These are phyloP conservation scores for Citrullus colocynthis DNA, from an alignment of 306 rosid species.

Conservation along the genomic window DNA sequence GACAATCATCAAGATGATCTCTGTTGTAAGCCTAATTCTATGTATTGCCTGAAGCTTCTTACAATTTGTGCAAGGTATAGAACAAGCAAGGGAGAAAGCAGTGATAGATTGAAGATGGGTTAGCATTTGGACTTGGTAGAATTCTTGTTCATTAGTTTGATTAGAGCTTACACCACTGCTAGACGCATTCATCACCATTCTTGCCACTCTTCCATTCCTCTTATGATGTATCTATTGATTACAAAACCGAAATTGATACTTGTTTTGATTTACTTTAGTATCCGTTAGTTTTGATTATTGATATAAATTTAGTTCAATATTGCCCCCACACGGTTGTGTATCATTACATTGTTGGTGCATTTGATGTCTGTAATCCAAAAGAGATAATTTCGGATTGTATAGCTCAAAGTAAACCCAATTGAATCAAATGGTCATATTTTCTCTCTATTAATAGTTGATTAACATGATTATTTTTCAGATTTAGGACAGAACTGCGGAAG, in stretches of 20 bases:
- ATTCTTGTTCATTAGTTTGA: neutral
- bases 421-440: neutral
- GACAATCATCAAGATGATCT: neutral
- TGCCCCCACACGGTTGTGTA: neutral
- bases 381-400: neutral
- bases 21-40: neutral
- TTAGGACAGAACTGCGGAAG: neutral
- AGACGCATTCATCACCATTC: neutral
- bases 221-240: neutral
- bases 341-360: neutral
- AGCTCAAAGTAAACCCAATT: neutral
- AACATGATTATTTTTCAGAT: neutral
- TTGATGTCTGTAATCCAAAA: neutral
- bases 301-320: neutral
- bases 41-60: constrained; percentile 10
- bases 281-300: neutral
- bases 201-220: neutral
- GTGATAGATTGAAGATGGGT: constrained; percentile 35
- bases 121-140: constrained; percentile 17
- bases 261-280: neutral
- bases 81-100: constrained; percentile 29
- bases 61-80: constrained; percentile 52
- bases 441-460: neutral
- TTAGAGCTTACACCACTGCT: neutral
- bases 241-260: neutral